Evolutionary conservation across 1,139 yeast species (phyloP), one percentile per base, ranked within the genome.

Genomic region (Pichia sp.): DNA sequence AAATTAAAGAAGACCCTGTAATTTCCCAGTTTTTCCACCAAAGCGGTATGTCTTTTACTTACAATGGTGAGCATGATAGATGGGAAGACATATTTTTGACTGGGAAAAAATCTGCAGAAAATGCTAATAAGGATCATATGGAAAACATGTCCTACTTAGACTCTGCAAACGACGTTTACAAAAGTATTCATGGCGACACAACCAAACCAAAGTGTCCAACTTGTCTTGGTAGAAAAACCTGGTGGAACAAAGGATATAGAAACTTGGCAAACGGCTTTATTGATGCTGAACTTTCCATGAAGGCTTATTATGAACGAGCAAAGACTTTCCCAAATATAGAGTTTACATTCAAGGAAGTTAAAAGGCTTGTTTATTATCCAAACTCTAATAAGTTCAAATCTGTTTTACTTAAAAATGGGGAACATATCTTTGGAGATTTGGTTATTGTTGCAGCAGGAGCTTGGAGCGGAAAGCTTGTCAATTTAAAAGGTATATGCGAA

Each of bases 11-110:
- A 0, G 71, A 74, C 52, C 70, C 72, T 0, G 56, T 63, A 51
- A 48, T 70, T 67, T 48, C 69, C 61, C 60, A 65, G 60, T 50
- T 70, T 71, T 58, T 80, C 78, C 42, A 75, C 74, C 55, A 60
- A 40, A 44, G 46, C 34, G 66, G 66, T 14, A 63, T 63, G 66
- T 51, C 63, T 2, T 59, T 60, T 14, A 50, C 58, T 30, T 63
- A 61, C 49, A 63, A 63, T 41, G 66, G 66, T 7, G 52, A 60
- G 6, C 48, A 52, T 6, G 64, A 60, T 43, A 58, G 56, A 48
- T 63, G 65, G 65, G 63, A 56, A 9, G 51, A 56, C 29, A 58
- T 61, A 27, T 61, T 58, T 55, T 16, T 40, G 4, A 58, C 48
- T 7, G 60, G 60, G 3, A 56, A 46, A 27, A 40, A 40, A 6